Evolutionary conservation across 1,139 yeast species (phyloP), one percentile per base, ranked within the genome.

Genomic region (Lodderomyces pseudojiufengensis): DNA sequence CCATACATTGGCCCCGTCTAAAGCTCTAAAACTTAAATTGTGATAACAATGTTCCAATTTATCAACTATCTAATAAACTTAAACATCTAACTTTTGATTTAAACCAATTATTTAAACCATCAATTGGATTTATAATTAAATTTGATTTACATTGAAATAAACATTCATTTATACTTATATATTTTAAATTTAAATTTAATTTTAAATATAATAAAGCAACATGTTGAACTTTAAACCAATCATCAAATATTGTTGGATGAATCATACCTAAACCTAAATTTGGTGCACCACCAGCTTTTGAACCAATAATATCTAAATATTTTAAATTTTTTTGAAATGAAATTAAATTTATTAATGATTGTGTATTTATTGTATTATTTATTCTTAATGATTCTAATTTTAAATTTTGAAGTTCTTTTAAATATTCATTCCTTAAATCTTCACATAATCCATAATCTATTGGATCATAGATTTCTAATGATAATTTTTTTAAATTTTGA

Each of bases 151-250:
- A 45, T 40, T 63, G 68, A 50, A 67, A 67, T 9, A 66, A 48
- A 41, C 63, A 60, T 33, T 52, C 45, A 45, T 65, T n/a, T 13
- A 78, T 65, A 41, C 76, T 63, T 16, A 78, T 60, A 46, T 74
- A 76, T 32, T 51, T 41, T 25, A 78, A 46, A 1, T 44, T 34
- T 1, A 37, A 34, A 39, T 63, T 65, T 8, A 52, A 41, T 12
- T 55, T 44, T 29, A 53, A 46, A 37, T 67, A 65, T 5, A 63
- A 56, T 27, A 62, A 42, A 1, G 76, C 79, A 8, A 76, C 70
- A 46, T 75, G 79, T 44, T 75, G 79, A 1, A 76, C 76, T 39
- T 75, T 65, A 42, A 65, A 63, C 82, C 83, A 78, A 39, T 72
- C 74, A 49, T 77, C 82, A 45, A 67, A 68, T 2, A 78, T 61